Conservation (phyloP, 2,329 filamentous ascomycete genomes). For the Fusarium haematococcum region DNA sequence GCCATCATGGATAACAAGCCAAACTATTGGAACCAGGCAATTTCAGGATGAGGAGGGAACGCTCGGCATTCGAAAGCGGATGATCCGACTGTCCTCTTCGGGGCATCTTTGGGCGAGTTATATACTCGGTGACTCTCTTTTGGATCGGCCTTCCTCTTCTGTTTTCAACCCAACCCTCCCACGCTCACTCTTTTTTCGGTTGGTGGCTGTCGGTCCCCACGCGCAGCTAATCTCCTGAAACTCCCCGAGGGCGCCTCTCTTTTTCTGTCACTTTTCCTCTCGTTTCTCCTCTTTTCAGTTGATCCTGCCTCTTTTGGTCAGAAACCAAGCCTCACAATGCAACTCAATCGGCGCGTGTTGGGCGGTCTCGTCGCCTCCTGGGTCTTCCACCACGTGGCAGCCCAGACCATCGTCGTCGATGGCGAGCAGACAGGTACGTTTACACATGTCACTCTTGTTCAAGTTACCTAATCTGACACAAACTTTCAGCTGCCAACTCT, state of each 20-base stretch:
- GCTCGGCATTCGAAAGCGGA: not conserved
- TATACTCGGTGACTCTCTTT: not conserved
- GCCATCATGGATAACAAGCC: not conserved
- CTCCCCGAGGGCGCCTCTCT: not conserved
- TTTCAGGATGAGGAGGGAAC: not conserved
- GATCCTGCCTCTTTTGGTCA: not conserved
- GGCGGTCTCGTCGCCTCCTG: conserved; percentile 16
- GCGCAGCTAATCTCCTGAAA: not conserved
- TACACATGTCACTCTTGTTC: not conserved
- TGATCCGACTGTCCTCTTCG: not conserved
- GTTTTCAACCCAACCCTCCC: not conserved
- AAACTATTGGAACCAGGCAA: conserved; percentile 54
- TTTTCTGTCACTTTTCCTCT: not conserved
- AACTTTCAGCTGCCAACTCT: conserved; percentile 12
- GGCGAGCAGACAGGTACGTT: conserved; percentile 22
- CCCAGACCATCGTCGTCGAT: conserved; percentile 29
- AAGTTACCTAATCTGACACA: not conserved
- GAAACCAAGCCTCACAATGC: conserved; percentile 1
- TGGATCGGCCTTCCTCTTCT: not conserved
- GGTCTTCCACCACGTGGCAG: conserved; percentile 13
- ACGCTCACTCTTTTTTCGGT: not conserved
- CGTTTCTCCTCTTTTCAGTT: not conserved
- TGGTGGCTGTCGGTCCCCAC: not conserved
- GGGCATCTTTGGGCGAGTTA: not conserved
- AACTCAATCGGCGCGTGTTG: conserved; percentile 12